Base-by-base conservation (phyloP, 495 filamentous ascomycete species). In the Annulohypoxylon moriforme region DNA sequence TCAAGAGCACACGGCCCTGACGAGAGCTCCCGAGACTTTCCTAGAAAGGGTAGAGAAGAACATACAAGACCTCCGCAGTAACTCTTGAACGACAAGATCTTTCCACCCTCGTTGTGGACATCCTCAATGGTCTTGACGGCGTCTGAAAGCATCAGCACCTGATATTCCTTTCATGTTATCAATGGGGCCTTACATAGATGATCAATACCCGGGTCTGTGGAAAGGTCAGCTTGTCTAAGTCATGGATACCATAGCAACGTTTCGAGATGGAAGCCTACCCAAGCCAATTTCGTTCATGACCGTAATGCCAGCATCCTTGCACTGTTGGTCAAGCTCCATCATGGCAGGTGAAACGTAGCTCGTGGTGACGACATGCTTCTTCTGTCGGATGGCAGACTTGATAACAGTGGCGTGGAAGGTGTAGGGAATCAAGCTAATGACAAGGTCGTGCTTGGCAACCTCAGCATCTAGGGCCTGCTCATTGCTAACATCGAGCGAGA, bases 281-380 rank as follows among this genome's bases (percentile, higher is more conserved):
- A 52, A 29, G 24, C 47, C 47, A 6, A 52, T 52, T 11, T 52
- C 47, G 13, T 52, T 52, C 92, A 99, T 92, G 65, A 99, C 94
- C 0, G 94, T 97, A 74, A 99, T 98, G 53, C 94, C 95, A 8
- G 96, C 96, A 49, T 91, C 90, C 86, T 97, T 97, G 77, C 87
- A 89, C 69, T 90, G 86, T 62, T 87, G 83, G 64, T 98, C 93
- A 29, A 99, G 85, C 83, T 93, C 96, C 80, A 89, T 75, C 94
- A 99, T 98, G 27, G 93, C 93, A 0, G 94, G 94, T 1, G 92
- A 96, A 52, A 97, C 91, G 75, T 98, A 98, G 64, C 89, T 92
- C n/a, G 96, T 98, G 42, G 96, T 98, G 57, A 98, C 96, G 58
- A 98, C 94, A 85, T 98, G 83, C 83, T 92, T 96, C 91, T 97